Conservation (phyloP, 306 rosid species). For the Cyclanthera cordifolia region DNA sequence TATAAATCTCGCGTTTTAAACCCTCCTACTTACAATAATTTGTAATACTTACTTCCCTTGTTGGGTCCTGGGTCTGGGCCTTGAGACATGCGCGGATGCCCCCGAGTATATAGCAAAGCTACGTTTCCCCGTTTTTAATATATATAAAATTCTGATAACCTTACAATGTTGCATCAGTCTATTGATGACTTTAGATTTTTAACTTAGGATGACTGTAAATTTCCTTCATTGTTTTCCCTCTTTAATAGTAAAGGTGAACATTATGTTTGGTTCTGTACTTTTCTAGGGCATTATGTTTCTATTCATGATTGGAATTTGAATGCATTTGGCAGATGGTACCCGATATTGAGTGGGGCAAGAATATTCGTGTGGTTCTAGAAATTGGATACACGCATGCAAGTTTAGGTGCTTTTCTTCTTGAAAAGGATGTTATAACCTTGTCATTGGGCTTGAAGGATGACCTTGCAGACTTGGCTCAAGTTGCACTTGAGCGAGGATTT, state of each 20-base stretch:
- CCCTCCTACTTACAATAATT: no score
- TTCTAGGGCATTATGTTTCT: background rate
- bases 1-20: no score
- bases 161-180: background rate
- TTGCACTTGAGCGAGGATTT: slow-evolving; percentile 84
- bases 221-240: background rate
- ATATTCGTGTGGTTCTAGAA: slow-evolving; percentile 71
- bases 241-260: background rate
- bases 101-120: no score
- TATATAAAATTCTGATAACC: background rate
- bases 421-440: slow-evolving; percentile 66
- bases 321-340: slow-evolving; percentile 77
- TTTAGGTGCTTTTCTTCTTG: slow-evolving; percentile 59
- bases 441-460: slow-evolving; percentile 84
- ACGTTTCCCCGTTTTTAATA: no score
- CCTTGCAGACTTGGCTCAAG: slow-evolving; percentile 78
- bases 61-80: no score
- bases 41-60: no score
- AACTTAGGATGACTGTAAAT: background rate
- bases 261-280: background rate
- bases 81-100: no score
- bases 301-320: background rate
- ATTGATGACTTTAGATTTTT: background rate
- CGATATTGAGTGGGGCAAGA: slow-evolving; percentile 95
- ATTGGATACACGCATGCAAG: slow-evolving; percentile 69